A percentile compares a stretch with the other conserved stretches of the same genome.
Evolutionary conservation across 2,329 filamentous ascomycete genomes (phyloP).

Genomic region (Penicillium expansum): DNA sequence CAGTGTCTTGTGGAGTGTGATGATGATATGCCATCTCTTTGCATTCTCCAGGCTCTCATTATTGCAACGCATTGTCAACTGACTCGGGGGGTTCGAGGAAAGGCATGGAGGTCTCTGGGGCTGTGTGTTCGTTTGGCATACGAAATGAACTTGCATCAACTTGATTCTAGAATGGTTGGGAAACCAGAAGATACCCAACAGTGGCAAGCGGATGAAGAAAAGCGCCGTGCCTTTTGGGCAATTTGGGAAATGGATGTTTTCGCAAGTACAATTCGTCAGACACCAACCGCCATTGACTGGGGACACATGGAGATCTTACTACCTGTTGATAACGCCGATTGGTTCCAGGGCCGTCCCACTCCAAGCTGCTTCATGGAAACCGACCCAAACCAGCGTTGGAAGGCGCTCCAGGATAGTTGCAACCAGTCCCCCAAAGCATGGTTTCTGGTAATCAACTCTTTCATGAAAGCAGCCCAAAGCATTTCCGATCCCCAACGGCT

Average conservation of each 20-base stretch:
- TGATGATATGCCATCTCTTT: too few species aligned
- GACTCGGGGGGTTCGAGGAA: not conserved
- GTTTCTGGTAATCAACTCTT: not conserved
- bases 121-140: not conserved
- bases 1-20: too few species aligned
- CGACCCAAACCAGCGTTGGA: not conserved
- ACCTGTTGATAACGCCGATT: not conserved
- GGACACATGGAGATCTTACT: not conserved
- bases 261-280: not conserved
- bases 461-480: not conserved
- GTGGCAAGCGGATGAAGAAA: not conserved
- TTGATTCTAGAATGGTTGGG: not conserved
- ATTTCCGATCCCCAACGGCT: too few species aligned
- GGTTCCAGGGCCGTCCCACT: not conserved
- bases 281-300: not conserved
- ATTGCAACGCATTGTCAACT: not conserved
- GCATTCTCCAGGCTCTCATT: not conserved
- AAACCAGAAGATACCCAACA: slow-evolving; percentile 4
- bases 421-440: not conserved
- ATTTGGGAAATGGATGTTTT: not conserved
- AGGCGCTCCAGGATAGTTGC: not conserved
- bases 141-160: not conserved
- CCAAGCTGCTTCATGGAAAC: not conserved
- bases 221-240: not conserved
- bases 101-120: not conserved